Evolutionary conservation across 257 asterid genomes (phyloP).

Genomic region (Solanum bulbocastanum): DNA sequence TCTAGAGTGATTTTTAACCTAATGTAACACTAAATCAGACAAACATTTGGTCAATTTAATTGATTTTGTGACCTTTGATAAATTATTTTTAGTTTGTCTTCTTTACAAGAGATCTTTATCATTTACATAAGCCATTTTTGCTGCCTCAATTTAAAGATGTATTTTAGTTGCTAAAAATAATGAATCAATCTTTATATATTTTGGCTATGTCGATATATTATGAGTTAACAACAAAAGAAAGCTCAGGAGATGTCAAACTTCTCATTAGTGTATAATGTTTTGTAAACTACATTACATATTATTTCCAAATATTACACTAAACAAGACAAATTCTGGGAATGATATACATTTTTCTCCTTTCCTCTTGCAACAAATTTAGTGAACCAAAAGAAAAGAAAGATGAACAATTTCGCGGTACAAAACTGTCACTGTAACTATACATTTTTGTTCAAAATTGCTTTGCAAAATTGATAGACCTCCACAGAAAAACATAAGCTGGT

Average conservation of each 20-base stretch:
- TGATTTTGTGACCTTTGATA: not conserved
- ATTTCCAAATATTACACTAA: not conserved
- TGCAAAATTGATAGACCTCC: not conserved
- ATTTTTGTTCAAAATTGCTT: not conserved
- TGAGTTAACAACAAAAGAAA: not conserved
- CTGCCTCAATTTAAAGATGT: not conserved
- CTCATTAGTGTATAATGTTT: not conserved
- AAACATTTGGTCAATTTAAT: not conserved
- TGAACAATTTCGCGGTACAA: not conserved
- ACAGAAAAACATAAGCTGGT: not conserved
- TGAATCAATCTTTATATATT: not conserved
- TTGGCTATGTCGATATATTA: not conserved
- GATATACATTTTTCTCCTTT: not conserved
- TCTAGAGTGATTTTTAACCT: not conserved
- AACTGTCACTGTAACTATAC: conserved; percentile 1
- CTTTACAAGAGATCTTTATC: not conserved
- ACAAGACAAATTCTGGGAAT: not conserved
- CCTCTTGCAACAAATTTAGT: not conserved
- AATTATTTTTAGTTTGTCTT: not conserved
- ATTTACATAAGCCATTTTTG: not conserved
- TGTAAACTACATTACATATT: not conserved
- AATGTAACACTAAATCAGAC: not conserved
- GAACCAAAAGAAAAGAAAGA: not conserved
- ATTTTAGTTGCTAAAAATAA: too few relatives aligned
- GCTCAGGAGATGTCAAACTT: not conserved